Conservation (phyloP, 129 eudicot genomes). For the Artemisia annua region DNA sequence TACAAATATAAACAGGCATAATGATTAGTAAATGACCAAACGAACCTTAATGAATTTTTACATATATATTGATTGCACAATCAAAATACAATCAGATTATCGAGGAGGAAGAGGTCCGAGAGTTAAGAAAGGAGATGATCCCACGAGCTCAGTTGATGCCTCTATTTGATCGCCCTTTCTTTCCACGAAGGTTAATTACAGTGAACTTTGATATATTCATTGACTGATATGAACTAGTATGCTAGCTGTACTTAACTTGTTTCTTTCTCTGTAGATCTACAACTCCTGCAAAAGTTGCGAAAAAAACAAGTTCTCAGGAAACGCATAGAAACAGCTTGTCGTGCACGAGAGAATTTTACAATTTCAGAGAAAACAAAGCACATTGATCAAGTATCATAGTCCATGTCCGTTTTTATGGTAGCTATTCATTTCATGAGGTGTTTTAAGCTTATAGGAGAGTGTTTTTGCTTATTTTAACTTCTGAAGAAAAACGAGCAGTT, state of each 20-base stretch:
- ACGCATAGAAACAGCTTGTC: constrained; percentile 49
- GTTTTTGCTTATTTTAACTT: neutral
- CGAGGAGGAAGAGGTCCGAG: constrained; percentile 81
- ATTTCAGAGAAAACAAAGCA: constrained; percentile 42
- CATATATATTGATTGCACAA: constrained; percentile 1
- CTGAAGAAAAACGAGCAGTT: neutral
- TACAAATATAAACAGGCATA: too few relatives aligned
- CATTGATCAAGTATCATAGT: constrained; percentile 26
- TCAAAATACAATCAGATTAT: constrained; percentile 47
- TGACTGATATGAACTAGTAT: neutral
- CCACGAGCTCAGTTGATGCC: constrained; percentile 96
- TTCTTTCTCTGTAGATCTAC: constrained; percentile 48
- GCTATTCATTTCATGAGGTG: constrained; percentile 14
- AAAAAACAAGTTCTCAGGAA: constrained; percentile 48
- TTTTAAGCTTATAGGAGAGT: constrained; percentile 25
- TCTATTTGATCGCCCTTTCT: constrained; percentile 67
- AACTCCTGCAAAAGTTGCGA: constrained; percentile 65
- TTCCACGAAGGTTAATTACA: constrained; percentile 65
- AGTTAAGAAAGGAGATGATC: constrained; percentile 80
- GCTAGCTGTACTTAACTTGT: neutral
- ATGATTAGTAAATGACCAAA: neutral
- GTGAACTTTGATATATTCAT: neutral
- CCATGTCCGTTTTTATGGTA: constrained; percentile 8
- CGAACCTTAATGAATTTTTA: neutral
- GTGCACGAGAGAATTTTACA: constrained; percentile 36